These are phyloP conservation scores for Malus asiatica DNA, from an alignment of 306 rosid genomes.

Conservation along the genomic window DNA sequence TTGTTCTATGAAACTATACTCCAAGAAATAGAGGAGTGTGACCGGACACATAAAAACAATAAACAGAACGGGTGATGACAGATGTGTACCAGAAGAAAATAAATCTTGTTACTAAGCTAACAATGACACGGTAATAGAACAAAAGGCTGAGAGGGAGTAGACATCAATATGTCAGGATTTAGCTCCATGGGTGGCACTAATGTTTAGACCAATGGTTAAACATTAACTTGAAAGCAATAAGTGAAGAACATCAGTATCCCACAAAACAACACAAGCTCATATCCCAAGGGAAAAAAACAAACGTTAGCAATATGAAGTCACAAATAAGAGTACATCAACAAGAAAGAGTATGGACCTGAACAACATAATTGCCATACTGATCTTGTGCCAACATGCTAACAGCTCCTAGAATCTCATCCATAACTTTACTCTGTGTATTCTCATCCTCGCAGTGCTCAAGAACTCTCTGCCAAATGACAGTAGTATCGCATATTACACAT, in stretches of 20 bases:
- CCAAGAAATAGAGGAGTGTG: not conserved
- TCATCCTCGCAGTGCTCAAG: slow-evolving; percentile 77
- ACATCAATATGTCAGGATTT: not conserved
- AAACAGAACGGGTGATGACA: not conserved
- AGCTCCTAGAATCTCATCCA: slow-evolving; percentile 91
- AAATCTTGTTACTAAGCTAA: not conserved
- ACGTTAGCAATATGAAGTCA: not conserved
- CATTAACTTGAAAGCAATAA: not conserved
- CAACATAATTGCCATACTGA: slow-evolving; percentile 96
- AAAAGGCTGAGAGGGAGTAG: not conserved
- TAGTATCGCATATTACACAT: not conserved
- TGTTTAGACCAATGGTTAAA: not conserved
- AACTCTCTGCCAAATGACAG: slow-evolving; percentile 58
- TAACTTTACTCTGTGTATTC: slow-evolving; percentile 64
- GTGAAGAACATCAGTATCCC: not conserved
- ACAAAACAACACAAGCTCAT: not conserved
- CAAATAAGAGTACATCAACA: not conserved
- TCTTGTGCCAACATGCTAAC: slow-evolving; percentile 96
- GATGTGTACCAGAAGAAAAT: not conserved
- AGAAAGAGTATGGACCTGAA: slow-evolving; percentile 57
- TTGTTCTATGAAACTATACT: not conserved
- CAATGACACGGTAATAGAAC: not conserved
- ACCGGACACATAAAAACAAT: not conserved
- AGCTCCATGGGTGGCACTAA: not conserved
- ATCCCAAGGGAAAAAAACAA: not conserved